Percentiles rank a stretch among this genome's conserved stretches.
phyloP scores from a whole-genome alignment of 2,329 filamentous ascomycete species.

The Talaromyces funiculosus region DNA sequence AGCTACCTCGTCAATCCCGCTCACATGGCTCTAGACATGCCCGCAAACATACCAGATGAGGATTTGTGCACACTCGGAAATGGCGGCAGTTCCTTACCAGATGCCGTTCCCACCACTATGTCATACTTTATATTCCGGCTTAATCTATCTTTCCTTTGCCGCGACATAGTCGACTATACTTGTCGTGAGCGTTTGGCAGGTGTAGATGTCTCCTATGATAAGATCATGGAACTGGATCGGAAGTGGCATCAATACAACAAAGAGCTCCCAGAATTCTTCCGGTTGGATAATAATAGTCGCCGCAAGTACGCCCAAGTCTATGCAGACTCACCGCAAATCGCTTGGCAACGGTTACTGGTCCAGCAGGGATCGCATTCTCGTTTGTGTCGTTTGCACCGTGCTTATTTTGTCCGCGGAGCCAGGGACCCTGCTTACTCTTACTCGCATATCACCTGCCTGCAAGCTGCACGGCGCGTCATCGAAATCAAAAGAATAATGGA shows the following conservation, averaged over 20 bases:
- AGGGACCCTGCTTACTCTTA: constrained; percentile 32
- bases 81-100: constrained; percentile 21
- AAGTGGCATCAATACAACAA: constrained; percentile 28
- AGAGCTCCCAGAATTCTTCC: constrained; percentile 33
- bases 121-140: constrained; percentile 42
- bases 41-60: constrained; percentile 40
- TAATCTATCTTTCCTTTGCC: constrained; percentile 36
- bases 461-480: constrained; percentile 35
- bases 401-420: constrained; percentile 35
- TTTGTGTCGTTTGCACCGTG: constrained; percentile 35
- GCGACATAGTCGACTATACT: constrained; percentile 36
- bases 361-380: constrained; percentile 33
- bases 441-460: constrained; percentile 34
- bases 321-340: constrained; percentile 23
- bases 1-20: constrained; percentile 39
- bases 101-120: constrained; percentile 39
- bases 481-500: constrained; percentile 33
- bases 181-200: constrained; percentile 23
- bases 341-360: constrained; percentile 32
- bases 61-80: constrained; percentile 25
- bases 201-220: constrained; percentile 29
- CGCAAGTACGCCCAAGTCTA: constrained; percentile 26
- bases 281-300: constrained; percentile 28
- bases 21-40: constrained; percentile 38
- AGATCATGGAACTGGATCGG: constrained; percentile 34